These are phyloP conservation scores for Rhizopogon vesiculosus DNA, from an alignment of 768 basidiomycete genomes.

Conservation along the genomic window DNA sequence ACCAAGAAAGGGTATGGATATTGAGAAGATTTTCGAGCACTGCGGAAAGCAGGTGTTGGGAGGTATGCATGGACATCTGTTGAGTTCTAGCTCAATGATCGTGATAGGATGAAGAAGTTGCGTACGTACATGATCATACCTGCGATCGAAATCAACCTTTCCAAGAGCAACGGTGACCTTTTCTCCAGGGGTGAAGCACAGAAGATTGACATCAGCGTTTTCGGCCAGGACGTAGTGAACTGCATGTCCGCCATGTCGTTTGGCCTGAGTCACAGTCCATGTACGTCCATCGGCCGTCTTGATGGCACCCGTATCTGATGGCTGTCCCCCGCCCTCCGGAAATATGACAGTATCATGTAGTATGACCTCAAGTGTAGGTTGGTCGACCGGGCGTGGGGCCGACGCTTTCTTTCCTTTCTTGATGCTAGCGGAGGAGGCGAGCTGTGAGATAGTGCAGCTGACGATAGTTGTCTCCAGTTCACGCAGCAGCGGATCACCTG, in stretches of 20 bases:
- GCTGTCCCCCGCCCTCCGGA: conserved; percentile 82
- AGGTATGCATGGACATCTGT: conserved; percentile 82
- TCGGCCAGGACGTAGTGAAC: conserved; percentile 62
- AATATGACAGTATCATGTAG: conserved; percentile 77
- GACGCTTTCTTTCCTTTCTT: conserved; percentile 56
- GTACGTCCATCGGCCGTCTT: conserved; percentile 36
- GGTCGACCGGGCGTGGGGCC: conserved; percentile 36
- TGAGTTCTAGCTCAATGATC: not conserved
- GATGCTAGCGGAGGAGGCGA: conserved; percentile 31
- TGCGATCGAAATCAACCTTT: conserved; percentile 54
- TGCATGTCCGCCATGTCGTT: conserved; percentile 67
- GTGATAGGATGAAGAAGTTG: not conserved
- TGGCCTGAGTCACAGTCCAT: conserved; percentile 62
- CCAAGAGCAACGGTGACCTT: conserved; percentile 51
- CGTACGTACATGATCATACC: conserved; percentile 66
- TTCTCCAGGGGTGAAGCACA: conserved; percentile 46
- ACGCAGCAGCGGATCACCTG: conserved; percentile 68
- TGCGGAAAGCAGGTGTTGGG: conserved; percentile 79
- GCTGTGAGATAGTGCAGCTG: conserved; percentile 41
- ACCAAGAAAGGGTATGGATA: conserved; percentile 78
- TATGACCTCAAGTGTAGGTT: conserved; percentile 57
- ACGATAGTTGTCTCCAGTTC: conserved; percentile 56
- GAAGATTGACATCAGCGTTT: conserved; percentile 35
- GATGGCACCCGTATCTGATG: conserved; percentile 65
- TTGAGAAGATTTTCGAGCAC: conserved; percentile 62